Percentiles rank a stretch among this genome's conserved stretches.
These are phyloP conservation scores for Colletotrichum sp. DNA, from an alignment of 2,329 filamentous ascomycete species.

Conservation along the genomic window DNA sequence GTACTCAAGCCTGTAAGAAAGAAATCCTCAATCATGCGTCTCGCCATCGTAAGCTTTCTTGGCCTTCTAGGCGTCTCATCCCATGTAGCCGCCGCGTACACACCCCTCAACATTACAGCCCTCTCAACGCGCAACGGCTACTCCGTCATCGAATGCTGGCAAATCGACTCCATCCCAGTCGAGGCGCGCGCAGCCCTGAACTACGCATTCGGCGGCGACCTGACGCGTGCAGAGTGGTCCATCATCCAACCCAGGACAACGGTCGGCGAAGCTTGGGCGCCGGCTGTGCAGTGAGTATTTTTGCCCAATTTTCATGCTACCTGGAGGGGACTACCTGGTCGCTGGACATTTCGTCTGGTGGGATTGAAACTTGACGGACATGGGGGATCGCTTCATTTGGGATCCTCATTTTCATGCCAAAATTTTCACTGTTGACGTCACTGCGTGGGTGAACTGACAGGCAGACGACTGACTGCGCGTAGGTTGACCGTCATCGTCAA, in stretches of 20 bases:
- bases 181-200: slow-evolving; percentile 34
- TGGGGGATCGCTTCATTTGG: neutral
- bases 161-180: slow-evolving; percentile 30
- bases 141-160: slow-evolving; percentile 52
- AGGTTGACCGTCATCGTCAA: slow-evolving; percentile 36
- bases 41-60: neutral
- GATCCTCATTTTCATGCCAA: neutral
- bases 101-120: slow-evolving; percentile 45
- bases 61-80: neutral
- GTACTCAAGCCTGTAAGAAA: neutral
- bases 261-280: slow-evolving; percentile 38
- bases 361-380: neutral
- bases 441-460: neutral
- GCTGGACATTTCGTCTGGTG: neutral
- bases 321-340: neutral
- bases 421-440: neutral
- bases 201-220: slow-evolving; percentile 30
- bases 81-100: neutral
- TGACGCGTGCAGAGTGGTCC: slow-evolving; percentile 33
- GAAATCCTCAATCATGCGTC: neutral
- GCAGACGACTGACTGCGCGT: neutral
- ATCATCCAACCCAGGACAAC: slow-evolving; percentile 34
- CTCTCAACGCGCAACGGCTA: slow-evolving; percentile 37
- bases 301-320: neutral
- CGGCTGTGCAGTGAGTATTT: slow-evolving; percentile 31